Percentiles rank a stretch among this genome's conserved stretches.
Conservation (phyloP, 2,329 filamentous ascomycete genomes). For the Lachnellula cervina region DNA sequence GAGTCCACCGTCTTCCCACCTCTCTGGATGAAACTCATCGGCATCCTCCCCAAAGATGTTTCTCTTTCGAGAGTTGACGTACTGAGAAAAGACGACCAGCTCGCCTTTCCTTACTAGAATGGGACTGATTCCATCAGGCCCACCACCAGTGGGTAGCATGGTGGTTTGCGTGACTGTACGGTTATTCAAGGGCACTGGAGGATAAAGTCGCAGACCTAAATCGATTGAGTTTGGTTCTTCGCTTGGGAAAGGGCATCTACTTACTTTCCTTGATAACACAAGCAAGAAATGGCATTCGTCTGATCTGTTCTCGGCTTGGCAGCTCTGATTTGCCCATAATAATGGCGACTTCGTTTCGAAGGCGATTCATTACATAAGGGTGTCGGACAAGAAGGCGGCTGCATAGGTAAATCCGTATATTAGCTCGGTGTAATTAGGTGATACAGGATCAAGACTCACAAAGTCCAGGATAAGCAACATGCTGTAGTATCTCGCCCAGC, state of each 20-base stretch:
- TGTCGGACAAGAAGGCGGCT: slow-evolving; percentile 38
- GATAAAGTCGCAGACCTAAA: slow-evolving; percentile 21
- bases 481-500: slow-evolving; percentile 26
- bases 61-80: slow-evolving; percentile 26
- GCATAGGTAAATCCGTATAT: neutral
- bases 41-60: slow-evolving; percentile 32
- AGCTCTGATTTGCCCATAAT: slow-evolving; percentile 45
- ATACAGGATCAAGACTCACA: slow-evolving; percentile 21
- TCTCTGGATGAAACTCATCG: slow-evolving; percentile 32
- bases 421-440: neutral
- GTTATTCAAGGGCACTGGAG: slow-evolving; percentile 26
- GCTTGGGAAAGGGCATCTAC: neutral
- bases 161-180: slow-evolving; percentile 23
- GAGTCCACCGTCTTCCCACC: slow-evolving; percentile 23
- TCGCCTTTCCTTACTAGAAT: slow-evolving; percentile 20
- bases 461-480: slow-evolving; percentile 41
- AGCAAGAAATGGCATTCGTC: slow-evolving; percentile 10
- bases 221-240: neutral
- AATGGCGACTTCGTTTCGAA: slow-evolving; percentile 42
- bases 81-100: slow-evolving; percentile 22
- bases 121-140: slow-evolving; percentile 20
- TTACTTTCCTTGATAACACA: slow-evolving; percentile 19
- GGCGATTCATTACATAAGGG: slow-evolving; percentile 37
- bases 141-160: slow-evolving; percentile 30
- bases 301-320: slow-evolving; percentile 7